Evolutionary conservation across 371 early-diverging fungal species (phyloP).

Genomic region (Mortierella sp.): DNA sequence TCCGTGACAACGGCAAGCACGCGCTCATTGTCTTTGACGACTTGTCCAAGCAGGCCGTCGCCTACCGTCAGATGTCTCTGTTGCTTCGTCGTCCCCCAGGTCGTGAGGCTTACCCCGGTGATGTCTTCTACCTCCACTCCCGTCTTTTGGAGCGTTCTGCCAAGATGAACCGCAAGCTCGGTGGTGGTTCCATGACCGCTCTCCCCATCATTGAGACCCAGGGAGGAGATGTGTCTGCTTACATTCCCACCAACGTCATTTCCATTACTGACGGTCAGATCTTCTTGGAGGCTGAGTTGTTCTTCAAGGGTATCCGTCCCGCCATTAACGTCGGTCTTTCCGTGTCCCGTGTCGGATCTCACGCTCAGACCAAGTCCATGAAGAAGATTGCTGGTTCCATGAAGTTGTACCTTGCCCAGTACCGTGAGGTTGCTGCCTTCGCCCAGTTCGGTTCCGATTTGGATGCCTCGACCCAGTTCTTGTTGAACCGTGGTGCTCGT

Average conservation of each 20-base stretch:
- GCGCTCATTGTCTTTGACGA: slow-evolving; percentile 97
- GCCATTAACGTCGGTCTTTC: slow-evolving; percentile 99
- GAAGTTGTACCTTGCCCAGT: slow-evolving; percentile 97
- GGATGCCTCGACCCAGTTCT: slow-evolving; percentile 95
- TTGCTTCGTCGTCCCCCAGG: slow-evolving; percentile 97
- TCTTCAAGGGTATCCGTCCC: slow-evolving; percentile 98
- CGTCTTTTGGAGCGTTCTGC: slow-evolving; percentile 97
- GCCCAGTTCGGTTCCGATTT: slow-evolving; percentile 98
- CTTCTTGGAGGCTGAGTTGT: slow-evolving; percentile 97
- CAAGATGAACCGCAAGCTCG: slow-evolving; percentile 94
- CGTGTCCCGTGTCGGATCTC: slow-evolving; percentile 98
- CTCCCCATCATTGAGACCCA: slow-evolving; percentile 98
- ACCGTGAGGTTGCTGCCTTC: slow-evolving; percentile 98
- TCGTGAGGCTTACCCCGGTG: slow-evolving; percentile 98
- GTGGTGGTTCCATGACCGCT: slow-evolving; percentile 95
- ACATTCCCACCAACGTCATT: slow-evolving; percentile 99
- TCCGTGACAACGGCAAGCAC: slow-evolving; percentile 98
- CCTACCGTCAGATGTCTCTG: slow-evolving; percentile 98
- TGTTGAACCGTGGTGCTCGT: slow-evolving; percentile 96
- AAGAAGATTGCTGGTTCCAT: slow-evolving; percentile 98
- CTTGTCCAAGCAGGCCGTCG: slow-evolving; percentile 97
- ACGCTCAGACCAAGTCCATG: slow-evolving; percentile 98
- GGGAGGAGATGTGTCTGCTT: slow-evolving; percentile 98
- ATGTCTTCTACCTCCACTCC: slow-evolving; percentile 97
- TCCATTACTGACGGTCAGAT: slow-evolving; percentile 98